Percentiles rank a stretch among this genome's conserved stretches.
phyloP scores from a whole-genome alignment of 225 moss, liverwort and hornwort genomes.

The Thuidium tamariscinum region DNA sequence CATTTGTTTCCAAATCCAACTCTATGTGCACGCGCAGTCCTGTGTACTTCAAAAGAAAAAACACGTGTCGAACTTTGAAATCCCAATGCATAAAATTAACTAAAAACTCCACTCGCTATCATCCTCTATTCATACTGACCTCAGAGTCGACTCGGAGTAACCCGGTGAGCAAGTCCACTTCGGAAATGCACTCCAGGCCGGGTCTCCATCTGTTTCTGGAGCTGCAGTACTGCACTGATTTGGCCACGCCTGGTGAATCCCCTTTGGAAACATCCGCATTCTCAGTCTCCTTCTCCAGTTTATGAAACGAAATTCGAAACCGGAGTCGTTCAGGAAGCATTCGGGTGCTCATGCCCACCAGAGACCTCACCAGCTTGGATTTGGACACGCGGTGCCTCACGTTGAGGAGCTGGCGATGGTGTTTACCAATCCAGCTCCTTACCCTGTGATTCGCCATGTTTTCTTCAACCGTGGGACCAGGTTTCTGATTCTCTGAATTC shows the following conservation, averaged over 20 bases:
- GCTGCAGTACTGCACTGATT: conserved; percentile 2
- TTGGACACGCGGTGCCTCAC: background rate
- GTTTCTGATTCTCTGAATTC: background rate
- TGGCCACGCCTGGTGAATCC: background rate
- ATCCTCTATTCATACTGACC: background rate
- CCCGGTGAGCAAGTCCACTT: conserved; percentile 24
- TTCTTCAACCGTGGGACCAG: background rate
- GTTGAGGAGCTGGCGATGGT: background rate
- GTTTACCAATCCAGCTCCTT: background rate
- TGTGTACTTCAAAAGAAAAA: background rate
- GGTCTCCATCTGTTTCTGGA: conserved; percentile 32
- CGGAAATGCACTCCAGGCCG: conserved; percentile 31
- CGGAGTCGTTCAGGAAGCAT: background rate
- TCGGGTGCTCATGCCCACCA: background rate
- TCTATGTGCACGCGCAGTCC: background rate
- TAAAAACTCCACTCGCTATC: background rate
- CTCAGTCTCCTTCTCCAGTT: background rate
- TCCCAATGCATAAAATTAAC: no score
- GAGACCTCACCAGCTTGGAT: background rate
- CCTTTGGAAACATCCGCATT: background rate
- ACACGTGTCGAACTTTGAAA: background rate
- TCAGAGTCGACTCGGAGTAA: conserved; percentile 1
- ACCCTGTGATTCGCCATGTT: background rate
- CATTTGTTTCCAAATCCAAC: background rate
- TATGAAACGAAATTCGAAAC: background rate